Evolutionary conservation across 2,329 filamentous ascomycete species (phyloP), one percentile per base, ranked within the genome.

Genomic region (Penicillium decumbens): DNA sequence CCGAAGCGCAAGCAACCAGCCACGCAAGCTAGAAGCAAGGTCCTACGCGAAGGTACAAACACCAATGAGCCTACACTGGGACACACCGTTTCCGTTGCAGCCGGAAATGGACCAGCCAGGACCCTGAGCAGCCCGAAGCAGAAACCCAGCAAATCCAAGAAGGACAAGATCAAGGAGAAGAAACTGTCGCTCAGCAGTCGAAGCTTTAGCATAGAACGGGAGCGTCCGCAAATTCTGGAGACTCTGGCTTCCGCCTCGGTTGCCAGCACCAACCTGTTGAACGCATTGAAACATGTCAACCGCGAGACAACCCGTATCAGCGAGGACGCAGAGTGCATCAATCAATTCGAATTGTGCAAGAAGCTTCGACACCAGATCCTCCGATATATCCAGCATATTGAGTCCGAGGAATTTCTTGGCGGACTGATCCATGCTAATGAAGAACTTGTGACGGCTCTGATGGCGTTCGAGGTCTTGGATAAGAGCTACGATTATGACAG

Each of bases 401-500:
- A 95, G 66, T 85, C 84, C 7, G 92, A 97, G 64, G 85, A 97
- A 63, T 96, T 88, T 78, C 84, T 98, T 7, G 93, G 92, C 37
- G 85, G 89, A 53, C 78, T 98, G 4, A 83, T 98, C 15, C 89
- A 93, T 63, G 91, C 92, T 56, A 97, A 98, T 63, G 93, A 98
- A 62, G 88, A 95, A 70, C 84, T 98, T n/a, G 88, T 97, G 35
- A 86, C 86, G 54, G 89, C 91, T 1, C 78, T 98, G 49, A 95
- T 95, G 82, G 88, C 90, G 0, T 98, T 90, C 65, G 92, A 97
- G 71, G 88, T 96, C 60, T 81, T 97, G 55, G 92, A 98, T 66
- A 77, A 76, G 58, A 76, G 73, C 42, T 64, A 77, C 35, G 76
- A 78, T 42, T 81, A 85, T 55, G 82, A 85, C 59, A 84, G 81